Evolutionary conservation across 768 basidiomycete species (phyloP).

Genomic region (Trichaptum fuscoviolaceum): DNA sequence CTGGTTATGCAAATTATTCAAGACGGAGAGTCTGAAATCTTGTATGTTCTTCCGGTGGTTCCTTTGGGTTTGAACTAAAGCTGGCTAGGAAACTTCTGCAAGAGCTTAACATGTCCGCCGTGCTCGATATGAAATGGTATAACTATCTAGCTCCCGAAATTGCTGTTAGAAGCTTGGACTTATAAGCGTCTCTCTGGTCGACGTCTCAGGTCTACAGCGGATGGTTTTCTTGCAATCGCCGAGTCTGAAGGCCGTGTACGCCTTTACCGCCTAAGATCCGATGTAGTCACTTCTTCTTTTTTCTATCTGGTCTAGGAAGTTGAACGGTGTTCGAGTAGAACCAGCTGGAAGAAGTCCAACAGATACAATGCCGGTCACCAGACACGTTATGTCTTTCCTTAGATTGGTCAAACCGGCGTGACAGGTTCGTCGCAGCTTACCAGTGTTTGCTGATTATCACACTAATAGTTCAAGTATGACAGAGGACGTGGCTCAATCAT

Average conservation of each 20-base stretch:
- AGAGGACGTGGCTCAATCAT: conserved; percentile 58
- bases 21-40: background rate
- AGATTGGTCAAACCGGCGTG: conserved; percentile 80
- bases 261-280: background rate
- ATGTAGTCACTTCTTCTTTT: background rate
- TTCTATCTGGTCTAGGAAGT: background rate
- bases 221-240: conserved; percentile 63
- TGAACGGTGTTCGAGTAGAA: background rate
- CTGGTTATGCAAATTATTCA: conserved; percentile 51
- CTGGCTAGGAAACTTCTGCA: conserved; percentile 42
- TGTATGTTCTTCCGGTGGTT: background rate
- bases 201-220: conserved; percentile 17
- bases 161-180: background rate
- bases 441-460: background rate
- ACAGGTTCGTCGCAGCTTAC: conserved; percentile 39
- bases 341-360: background rate
- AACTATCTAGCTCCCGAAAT: background rate
- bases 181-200: background rate
- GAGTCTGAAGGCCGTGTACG: conserved; percentile 66
- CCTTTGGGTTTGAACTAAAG: background rate
- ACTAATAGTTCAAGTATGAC: background rate
- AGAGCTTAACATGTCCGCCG: conserved; percentile 67
- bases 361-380: conserved; percentile 38
- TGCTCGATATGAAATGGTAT: conserved; percentile 95
- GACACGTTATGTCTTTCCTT: conserved; percentile 81